phyloP scores from a whole-genome alignment of 192 early-diverging fungal species.

The Dispira simplex region DNA sequence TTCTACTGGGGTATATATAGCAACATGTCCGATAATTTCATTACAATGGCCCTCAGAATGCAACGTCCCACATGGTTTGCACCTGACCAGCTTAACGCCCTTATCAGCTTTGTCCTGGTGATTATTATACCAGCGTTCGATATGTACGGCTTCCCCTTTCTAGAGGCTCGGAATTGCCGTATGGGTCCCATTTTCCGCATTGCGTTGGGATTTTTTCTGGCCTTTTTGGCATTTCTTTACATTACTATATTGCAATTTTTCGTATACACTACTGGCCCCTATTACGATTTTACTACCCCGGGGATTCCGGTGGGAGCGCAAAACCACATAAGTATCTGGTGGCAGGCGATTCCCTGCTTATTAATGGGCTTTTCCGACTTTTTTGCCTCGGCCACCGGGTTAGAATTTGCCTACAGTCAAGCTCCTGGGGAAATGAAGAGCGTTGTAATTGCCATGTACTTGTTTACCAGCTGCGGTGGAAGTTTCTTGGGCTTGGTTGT shows the following conservation, averaged over 20 bases:
- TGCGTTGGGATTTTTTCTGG: constrained; percentile 45
- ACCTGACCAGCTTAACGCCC: constrained; percentile 51
- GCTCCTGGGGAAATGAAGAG: constrained; percentile 47
- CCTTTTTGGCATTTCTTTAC: constrained; percentile 37
- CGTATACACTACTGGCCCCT: constrained; percentile 38
- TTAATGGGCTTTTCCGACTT: constrained; percentile 48
- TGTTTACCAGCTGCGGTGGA: constrained; percentile 37
- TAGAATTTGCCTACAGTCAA: constrained; percentile 52
- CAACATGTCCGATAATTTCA: constrained; percentile 46
- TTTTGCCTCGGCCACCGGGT: constrained; percentile 52
- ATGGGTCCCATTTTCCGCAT: constrained; percentile 49
- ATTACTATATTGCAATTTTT: constrained; percentile 40
- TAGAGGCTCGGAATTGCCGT: constrained; percentile 30
- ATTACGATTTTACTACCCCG: constrained; percentile 28
- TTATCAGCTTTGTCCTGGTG: constrained; percentile 50
- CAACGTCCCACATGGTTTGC: constrained; percentile 29
- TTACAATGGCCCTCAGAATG: constrained; percentile 43
- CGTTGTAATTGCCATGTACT: constrained; percentile 54
- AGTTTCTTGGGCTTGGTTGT: constrained; percentile 37
- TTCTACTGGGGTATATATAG: constrained; percentile 29
- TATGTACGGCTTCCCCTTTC: constrained; percentile 35
- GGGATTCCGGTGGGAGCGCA: constrained; percentile 16
- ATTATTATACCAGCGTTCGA: constrained; percentile 58
- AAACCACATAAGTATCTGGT: constrained; percentile 38
- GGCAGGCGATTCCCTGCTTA: constrained; percentile 39